Conservation (phyloP, 2,329 filamentous ascomycete species). For the Fonsecaea nubica region DNA sequence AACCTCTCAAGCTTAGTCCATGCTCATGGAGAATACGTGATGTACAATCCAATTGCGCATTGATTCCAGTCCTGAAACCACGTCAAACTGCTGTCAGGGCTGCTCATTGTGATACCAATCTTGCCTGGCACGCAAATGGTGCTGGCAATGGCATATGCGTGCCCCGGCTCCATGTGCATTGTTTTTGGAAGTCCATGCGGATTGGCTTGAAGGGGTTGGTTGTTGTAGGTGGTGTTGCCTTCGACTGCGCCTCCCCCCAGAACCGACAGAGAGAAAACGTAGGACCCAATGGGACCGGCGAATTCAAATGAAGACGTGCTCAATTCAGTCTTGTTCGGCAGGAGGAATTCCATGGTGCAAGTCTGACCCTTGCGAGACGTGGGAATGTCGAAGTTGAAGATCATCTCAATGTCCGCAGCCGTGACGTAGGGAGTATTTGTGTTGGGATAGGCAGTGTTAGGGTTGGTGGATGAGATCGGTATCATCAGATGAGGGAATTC, state of each 20-base stretch:
- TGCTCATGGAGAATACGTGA: slow-evolving; percentile 29
- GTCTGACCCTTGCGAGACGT: slow-evolving; percentile 59
- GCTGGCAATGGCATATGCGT: slow-evolving; percentile 58
- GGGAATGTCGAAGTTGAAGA: slow-evolving; percentile 75
- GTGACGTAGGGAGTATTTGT: slow-evolving; percentile 57
- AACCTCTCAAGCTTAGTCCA: not conserved
- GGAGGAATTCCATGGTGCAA: slow-evolving; percentile 69
- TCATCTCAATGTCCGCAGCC: slow-evolving; percentile 53
- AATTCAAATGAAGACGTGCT: slow-evolving; percentile 64
- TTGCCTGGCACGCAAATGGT: slow-evolving; percentile 44
- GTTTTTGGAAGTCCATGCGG: slow-evolving; percentile 50
- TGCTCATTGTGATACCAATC: slow-evolving; percentile 61
- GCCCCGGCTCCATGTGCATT: slow-evolving; percentile 57
- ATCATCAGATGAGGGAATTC: slow-evolving; percentile 69
- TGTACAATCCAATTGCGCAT: slow-evolving; percentile 37
- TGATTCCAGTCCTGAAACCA: slow-evolving; percentile 70
- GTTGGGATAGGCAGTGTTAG: slow-evolving; percentile 59
- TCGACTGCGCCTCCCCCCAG: slow-evolving; percentile 48
- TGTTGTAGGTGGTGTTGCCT: slow-evolving; percentile 60
- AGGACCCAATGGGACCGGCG: slow-evolving; percentile 57
- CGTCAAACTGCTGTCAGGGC: slow-evolving; percentile 56
- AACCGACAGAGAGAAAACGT: slow-evolving; percentile 59
- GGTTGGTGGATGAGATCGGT: slow-evolving; percentile 62
- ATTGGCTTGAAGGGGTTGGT: slow-evolving; percentile 52
- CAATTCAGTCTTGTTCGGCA: slow-evolving; percentile 63